Conservation (phyloP, 1,284 basidiomycete genomes). For the Termitomyces sp. region DNA sequence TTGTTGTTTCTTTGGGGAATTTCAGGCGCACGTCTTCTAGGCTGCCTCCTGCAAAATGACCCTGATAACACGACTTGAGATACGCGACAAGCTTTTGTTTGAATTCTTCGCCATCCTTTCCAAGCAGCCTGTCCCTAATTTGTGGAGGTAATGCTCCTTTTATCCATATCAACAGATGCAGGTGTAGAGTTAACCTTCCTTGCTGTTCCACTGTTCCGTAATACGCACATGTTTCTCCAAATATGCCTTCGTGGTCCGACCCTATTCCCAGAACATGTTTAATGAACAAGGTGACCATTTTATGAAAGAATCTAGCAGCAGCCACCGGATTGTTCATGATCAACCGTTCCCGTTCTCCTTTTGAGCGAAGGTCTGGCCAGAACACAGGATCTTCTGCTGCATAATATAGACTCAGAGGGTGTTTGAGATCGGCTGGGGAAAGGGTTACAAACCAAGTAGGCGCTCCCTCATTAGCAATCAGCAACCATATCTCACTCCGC, state of each 20-base stretch:
- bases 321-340: conserved; percentile 29
- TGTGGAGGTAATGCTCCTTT: not conserved
- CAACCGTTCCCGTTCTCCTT: not conserved
- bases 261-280: conserved; percentile 26
- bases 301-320: conserved; percentile 26
- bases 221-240: conserved; percentile 26
- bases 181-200: conserved; percentile 29
- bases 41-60: too few species aligned
- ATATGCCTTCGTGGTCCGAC: conserved; percentile 21
- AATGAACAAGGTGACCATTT: conserved; percentile 24
- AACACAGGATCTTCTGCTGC: conserved; percentile 21
- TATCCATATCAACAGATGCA: conserved; percentile 22
- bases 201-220: conserved; percentile 35
- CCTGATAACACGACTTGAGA: not conserved
- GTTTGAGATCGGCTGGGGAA: conserved; percentile 26
- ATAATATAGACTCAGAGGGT: conserved; percentile 28
- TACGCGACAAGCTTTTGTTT: not conserved
- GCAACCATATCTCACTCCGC: too few species aligned
- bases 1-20: too few species aligned
- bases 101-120: too few species aligned
- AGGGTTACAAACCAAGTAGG: conserved; percentile 34
- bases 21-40: too few species aligned
- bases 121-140: too few species aligned
- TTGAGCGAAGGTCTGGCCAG: not conserved
- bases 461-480: conserved; percentile 25